A percentile compares a stretch with the other conserved stretches of the same genome.
phyloP scores from a whole-genome alignment of 2,329 filamentous ascomycete genomes.

The Microcyclosporella mali region DNA sequence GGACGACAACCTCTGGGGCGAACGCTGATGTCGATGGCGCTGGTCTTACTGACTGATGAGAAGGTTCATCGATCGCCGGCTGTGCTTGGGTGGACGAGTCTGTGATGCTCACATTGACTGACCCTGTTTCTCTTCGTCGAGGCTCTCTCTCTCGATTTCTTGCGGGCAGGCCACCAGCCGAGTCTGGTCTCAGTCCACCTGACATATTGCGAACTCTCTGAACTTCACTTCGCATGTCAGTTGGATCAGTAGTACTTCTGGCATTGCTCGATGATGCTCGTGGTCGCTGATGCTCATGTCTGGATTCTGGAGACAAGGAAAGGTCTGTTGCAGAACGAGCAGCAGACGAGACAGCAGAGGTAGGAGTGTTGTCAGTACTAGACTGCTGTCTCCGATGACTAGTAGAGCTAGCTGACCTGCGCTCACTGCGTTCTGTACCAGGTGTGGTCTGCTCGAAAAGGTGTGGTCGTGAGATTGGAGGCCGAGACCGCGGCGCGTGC shows the following conservation, averaged over 20 bases:
- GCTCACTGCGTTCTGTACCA: conserved; percentile 28
- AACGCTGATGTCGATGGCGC: conserved; percentile 23
- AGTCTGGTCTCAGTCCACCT: conserved; percentile 7
- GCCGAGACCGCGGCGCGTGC: conserved; percentile 23
- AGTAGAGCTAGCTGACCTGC: conserved; percentile 41
- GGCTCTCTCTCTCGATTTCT: conserved; percentile 9
- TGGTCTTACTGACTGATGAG: conserved; percentile 14
- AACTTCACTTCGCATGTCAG: conserved; percentile 17
- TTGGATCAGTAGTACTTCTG: conserved; percentile 40
- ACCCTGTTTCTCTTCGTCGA: conserved; percentile 2
- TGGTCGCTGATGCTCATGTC: conserved; percentile 21
- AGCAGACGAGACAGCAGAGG: conserved; percentile 42
- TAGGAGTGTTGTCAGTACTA: conserved; percentile 37
- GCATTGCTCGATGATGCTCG: conserved; percentile 37
- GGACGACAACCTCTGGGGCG: conserved; percentile 23
- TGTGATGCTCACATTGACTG: neutral
- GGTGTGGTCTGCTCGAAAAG: conserved; percentile 38
- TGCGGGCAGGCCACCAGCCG: neutral
- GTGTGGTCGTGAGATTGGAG: conserved; percentile 43
- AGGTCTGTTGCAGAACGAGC: conserved; percentile 63
- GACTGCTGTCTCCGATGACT: conserved; percentile 23
- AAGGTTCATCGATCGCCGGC: conserved; percentile 4
- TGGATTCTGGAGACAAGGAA: conserved; percentile 29
- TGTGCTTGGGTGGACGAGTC: conserved; percentile 10
- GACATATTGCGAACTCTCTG: conserved; percentile 18